Conservation (phyloP, 345 rosid genomes). For the Eucalyptus cloeziana region DNA sequence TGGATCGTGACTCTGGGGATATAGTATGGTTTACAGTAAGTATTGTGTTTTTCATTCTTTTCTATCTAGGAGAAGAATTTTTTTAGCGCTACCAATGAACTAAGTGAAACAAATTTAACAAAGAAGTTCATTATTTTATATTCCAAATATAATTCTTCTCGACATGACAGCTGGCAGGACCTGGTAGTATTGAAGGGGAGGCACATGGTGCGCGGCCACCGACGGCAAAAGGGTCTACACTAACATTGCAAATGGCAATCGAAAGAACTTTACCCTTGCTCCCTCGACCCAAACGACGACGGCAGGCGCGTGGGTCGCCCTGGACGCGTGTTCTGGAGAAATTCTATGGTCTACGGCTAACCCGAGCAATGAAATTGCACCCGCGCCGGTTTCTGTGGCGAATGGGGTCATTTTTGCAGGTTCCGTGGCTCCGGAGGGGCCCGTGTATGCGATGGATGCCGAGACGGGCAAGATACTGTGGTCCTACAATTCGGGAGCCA, state of each 20-base stretch:
- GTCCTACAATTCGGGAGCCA: no score
- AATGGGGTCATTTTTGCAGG: constrained; percentile 15
- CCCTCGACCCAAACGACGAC: constrained; percentile 22
- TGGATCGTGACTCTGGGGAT: constrained; percentile 20
- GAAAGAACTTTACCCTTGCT: constrained; percentile 13
- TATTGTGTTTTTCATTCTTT: not conserved
- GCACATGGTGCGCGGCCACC: constrained; percentile 19
- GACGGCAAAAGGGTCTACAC: constrained; percentile 20
- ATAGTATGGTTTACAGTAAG: constrained; percentile 27
- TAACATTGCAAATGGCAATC: constrained; percentile 20
- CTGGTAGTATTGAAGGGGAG: constrained; percentile 21
- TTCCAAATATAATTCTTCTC: not conserved
- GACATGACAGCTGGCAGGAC: constrained; percentile 11
- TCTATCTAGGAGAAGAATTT: not conserved
- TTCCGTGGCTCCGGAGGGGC: constrained; percentile 23
- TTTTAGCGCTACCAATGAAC: not conserved
- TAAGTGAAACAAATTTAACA: not conserved
- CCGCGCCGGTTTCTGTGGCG: constrained; percentile 14
- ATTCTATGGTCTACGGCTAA: constrained; percentile 20
- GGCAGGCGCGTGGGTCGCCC: constrained; percentile 28
- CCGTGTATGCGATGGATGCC: constrained; percentile 22
- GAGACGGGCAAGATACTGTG: no score
- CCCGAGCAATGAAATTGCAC: constrained; percentile 24
- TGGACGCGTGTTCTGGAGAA: constrained; percentile 17
- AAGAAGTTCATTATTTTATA: not conserved